Percentiles rank a stretch among this genome's conserved stretches.
phyloP scores from a whole-genome alignment of 352 stramenopile species.

The Globisporangium uncinulatum region DNA sequence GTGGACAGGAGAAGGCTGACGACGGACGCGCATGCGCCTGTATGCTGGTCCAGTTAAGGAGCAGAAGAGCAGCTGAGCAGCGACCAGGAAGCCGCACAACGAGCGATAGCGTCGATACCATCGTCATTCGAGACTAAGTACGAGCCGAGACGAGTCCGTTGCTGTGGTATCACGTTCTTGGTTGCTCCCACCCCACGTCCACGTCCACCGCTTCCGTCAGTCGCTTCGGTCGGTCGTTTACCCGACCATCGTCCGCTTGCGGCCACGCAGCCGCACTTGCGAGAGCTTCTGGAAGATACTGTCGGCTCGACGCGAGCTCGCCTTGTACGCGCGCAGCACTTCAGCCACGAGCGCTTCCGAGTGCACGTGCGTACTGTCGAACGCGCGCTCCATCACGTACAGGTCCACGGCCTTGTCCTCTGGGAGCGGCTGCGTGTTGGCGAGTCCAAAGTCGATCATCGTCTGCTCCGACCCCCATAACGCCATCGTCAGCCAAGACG shows the following conservation, averaged over 20 bases:
- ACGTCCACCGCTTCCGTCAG: not conserved
- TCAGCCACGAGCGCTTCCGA: conserved; percentile 78
- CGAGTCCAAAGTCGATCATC: conserved; percentile 84
- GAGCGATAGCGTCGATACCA: no score
- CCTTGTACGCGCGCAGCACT: conserved; percentile 84
- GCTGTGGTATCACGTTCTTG: no score
- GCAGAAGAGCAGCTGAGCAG: no score
- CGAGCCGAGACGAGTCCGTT: no score
- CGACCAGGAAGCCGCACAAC: no score
- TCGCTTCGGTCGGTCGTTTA: conserved; percentile 21
- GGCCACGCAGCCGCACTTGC: conserved; percentile 81
- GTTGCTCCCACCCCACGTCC: no score
- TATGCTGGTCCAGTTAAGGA: no score
- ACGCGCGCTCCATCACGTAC: conserved; percentile 92
- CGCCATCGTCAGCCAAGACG: no score
- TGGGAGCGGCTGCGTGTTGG: conserved; percentile 72
- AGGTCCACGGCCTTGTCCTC: conserved; percentile 92
- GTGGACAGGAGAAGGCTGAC: no score
- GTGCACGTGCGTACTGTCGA: conserved; percentile 87
- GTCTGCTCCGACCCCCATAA: conserved; percentile 25
- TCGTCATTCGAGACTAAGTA: no score
- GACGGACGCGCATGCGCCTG: no score
- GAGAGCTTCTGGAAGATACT: conserved; percentile 83
- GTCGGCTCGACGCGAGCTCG: conserved; percentile 65
- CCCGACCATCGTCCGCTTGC: conserved; percentile 90